These are phyloP conservation scores for Xylariomycetidae sp. DNA, from an alignment of 2,329 filamentous ascomycete genomes.

Conservation along the genomic window DNA sequence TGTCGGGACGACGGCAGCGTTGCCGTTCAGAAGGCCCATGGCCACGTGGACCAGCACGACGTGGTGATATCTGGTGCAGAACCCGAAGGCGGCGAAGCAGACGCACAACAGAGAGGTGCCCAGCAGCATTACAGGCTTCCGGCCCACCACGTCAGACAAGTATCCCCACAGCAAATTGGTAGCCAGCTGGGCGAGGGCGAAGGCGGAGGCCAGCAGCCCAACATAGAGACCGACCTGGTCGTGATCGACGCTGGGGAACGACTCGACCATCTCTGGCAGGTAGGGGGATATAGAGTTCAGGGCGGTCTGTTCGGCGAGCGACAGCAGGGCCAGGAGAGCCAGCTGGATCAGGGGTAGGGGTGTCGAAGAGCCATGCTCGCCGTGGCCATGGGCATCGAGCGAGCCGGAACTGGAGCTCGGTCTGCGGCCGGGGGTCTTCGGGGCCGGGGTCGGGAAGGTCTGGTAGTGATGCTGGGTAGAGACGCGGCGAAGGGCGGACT, in stretches of 20 bases:
- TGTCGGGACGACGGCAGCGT: conserved; percentile 89
- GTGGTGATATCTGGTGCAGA: conserved; percentile 78
- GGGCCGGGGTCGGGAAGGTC: conserved; percentile 73
- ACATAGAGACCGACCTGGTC: conserved; percentile 80
- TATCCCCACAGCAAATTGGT: conserved; percentile 93
- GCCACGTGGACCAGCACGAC: conserved; percentile 78
- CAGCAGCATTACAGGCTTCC: conserved; percentile 76
- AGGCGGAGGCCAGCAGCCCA: conserved; percentile 82
- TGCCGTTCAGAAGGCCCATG: conserved; percentile 93
- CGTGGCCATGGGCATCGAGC: conserved; percentile 23
- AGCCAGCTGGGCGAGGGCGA: conserved; percentile 85
- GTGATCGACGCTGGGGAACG: conserved; percentile 73
- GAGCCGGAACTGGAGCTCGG: conserved; percentile 27
- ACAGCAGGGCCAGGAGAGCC: conserved; percentile 78
- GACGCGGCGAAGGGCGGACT: conserved; percentile 20
- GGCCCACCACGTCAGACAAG: conserved; percentile 71
- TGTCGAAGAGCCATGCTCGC: conserved; percentile 50
- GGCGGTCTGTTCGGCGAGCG: conserved; percentile 90
- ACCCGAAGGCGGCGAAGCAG: conserved; percentile 83
- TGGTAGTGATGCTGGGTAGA: conserved; percentile 62
- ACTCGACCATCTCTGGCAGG: conserved; percentile 83
- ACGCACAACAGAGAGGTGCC: conserved; percentile 78
- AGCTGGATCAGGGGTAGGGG: conserved; percentile 82
- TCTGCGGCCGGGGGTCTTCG: conserved; percentile 54
- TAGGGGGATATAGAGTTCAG: conserved; percentile 96